phyloP scores from a whole-genome alignment of 768 basidiomycete genomes.

The Tulasnella sp. region DNA sequence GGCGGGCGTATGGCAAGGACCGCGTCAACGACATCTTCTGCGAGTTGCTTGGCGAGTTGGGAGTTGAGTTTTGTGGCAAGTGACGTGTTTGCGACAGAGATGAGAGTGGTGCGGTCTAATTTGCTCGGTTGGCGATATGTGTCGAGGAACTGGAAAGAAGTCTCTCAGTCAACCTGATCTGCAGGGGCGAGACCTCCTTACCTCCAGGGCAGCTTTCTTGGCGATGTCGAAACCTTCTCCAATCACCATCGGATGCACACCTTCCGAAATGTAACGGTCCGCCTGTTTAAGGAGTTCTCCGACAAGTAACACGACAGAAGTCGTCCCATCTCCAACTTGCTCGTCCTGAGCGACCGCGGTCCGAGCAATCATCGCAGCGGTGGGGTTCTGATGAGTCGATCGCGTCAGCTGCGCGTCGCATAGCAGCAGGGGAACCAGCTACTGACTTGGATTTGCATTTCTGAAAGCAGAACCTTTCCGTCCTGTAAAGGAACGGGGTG shows the following conservation, averaged over 20 bases:
- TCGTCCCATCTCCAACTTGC: conserved; percentile 98
- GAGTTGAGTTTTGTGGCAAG: conserved; percentile 88
- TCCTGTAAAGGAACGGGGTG: conserved; percentile 45
- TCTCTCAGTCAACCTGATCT: conserved; percentile 31
- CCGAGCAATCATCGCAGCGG: conserved; percentile 97
- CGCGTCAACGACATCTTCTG: conserved; percentile 92
- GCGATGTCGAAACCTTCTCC: conserved; percentile 95
- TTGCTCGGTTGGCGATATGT: conserved; percentile 73
- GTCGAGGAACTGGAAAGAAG: conserved; percentile 77
- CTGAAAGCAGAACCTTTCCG: conserved; percentile 94
- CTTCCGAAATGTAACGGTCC: conserved; percentile 95
- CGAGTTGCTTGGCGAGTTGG: conserved; percentile 77
- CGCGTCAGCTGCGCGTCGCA: background rate
- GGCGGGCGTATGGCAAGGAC: conserved; percentile 77
- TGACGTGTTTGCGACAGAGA: conserved; percentile 92
- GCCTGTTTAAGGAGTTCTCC: conserved; percentile 96
- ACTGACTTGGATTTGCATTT: conserved; percentile 86
- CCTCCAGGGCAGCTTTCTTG: conserved; percentile 88
- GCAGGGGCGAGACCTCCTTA: conserved; percentile 43
- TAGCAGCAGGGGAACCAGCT: background rate
- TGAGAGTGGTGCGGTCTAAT: conserved; percentile 84
- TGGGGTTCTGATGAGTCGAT: conserved; percentile 61
- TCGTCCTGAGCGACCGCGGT: conserved; percentile 99
- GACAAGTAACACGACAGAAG: conserved; percentile 91
- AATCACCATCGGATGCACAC: conserved; percentile 95